Conservation (phyloP, 1,284 basidiomycete genomes). For the Moesziomyces aphidis region DNA sequence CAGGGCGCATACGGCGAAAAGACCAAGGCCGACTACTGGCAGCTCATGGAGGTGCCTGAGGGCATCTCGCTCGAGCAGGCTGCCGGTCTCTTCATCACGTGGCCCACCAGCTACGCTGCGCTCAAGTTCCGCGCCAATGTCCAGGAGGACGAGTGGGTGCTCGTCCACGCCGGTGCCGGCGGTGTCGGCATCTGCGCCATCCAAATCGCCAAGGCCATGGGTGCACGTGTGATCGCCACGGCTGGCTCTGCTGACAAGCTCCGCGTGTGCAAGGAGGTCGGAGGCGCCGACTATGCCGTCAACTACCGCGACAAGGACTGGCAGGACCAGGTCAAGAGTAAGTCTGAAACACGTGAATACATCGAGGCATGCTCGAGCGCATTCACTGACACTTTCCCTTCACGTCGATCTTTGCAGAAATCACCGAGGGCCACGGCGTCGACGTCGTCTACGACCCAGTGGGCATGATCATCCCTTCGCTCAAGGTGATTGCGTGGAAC, state of each 20-base stretch:
- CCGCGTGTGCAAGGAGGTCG: conserved; percentile 52
- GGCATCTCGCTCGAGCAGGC: conserved; percentile 78
- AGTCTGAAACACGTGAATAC: not conserved
- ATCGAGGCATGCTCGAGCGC: too few relatives aligned
- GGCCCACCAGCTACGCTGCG: conserved; percentile 63
- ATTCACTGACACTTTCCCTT: not conserved
- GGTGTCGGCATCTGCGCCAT: conserved; percentile 82
- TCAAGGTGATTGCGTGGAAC: conserved; percentile 82
- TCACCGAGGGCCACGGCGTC: conserved; percentile 57
- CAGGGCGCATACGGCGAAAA: conserved; percentile 83
- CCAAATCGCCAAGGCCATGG: conserved; percentile 63
- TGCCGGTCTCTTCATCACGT: conserved; percentile 67
- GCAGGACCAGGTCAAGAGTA: conserved; percentile 59
- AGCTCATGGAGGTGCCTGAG: conserved; percentile 75
- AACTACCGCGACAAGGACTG: conserved; percentile 64
- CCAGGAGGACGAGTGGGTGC: conserved; percentile 54
- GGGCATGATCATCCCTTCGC: conserved; percentile 57
- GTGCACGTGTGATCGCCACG: conserved; percentile 61
- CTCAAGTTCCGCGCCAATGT: conserved; percentile 55
- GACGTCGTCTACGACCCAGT: conserved; percentile 73
- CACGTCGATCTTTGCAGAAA: conserved; percentile 16
- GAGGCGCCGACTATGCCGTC: conserved; percentile 59
- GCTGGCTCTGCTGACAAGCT: conserved; percentile 60
- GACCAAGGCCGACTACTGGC: conserved; percentile 65
- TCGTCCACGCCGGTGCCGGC: conserved; percentile 70